A percentile compares a stretch with the other conserved stretches of the same genome.
Conservation (phyloP, 1,139 yeast species). For the Fermentozyma sake region DNA sequence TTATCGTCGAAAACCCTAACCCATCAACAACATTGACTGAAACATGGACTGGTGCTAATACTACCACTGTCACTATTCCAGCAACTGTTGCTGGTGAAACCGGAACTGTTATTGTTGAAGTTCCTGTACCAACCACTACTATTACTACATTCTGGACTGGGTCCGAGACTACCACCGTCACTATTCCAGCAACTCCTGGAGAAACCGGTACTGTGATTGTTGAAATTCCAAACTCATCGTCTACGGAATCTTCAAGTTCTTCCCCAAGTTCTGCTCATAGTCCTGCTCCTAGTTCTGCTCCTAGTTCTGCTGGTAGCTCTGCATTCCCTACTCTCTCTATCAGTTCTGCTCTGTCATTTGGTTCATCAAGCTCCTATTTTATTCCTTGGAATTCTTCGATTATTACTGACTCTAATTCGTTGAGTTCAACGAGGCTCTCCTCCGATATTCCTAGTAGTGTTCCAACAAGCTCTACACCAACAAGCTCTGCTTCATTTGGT, state of each 20-base stretch:
- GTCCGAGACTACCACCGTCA: constrained; percentile 5
- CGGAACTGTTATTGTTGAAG: constrained; percentile 12
- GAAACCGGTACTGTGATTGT: constrained; percentile 15
- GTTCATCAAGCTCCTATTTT: constrained; percentile 1
- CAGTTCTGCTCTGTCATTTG: constrained; percentile 1
- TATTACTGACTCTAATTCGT: not conserved
- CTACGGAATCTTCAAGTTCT: constrained; percentile 5
- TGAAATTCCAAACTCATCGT: constrained; percentile 14
- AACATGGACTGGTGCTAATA: constrained; percentile 8
- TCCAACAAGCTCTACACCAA: too few species aligned
- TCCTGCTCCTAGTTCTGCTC: constrained; percentile 1
- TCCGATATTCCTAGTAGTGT: too few species aligned
- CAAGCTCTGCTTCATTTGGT: too few species aligned
- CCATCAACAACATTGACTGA: constrained; percentile 10
- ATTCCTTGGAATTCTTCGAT: constrained; percentile 1
- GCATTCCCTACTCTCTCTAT: constrained; percentile 1
- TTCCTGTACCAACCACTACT: constrained; percentile 13
- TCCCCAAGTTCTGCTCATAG: not conserved
- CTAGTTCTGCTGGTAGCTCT: constrained; percentile 2
- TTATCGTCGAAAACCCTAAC: constrained; percentile 15
- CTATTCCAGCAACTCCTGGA: constrained; percentile 7
- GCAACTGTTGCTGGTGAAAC: constrained; percentile 11
- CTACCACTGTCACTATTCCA: constrained; percentile 7
- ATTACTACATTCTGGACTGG: constrained; percentile 6
- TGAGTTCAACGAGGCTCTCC: too few species aligned